A percentile compares a stretch with the other conserved stretches of the same genome.
Conservation (phyloP, 495 filamentous ascomycete genomes). For the Lichenothelia convexa region DNA sequence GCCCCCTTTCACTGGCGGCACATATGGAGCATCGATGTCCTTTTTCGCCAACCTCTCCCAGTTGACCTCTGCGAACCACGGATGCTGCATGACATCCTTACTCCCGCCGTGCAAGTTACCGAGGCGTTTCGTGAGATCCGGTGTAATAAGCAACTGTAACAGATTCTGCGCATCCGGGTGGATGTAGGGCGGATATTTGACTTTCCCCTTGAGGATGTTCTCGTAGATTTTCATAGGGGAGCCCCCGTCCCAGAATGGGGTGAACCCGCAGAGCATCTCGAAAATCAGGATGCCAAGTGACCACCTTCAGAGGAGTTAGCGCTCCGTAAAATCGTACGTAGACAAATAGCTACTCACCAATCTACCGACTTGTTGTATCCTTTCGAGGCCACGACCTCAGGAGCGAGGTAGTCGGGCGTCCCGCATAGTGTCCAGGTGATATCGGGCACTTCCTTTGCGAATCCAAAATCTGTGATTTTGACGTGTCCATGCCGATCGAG, state of each 20-base stretch:
- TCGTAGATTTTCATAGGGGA: conserved; percentile 98
- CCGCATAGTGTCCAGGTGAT: conserved; percentile 98
- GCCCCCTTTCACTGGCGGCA: conserved; percentile 85
- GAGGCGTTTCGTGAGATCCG: conserved; percentile 84
- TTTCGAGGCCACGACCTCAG: conserved; percentile 91
- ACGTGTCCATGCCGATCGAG: conserved; percentile 91
- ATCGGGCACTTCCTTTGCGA: conserved; percentile 94
- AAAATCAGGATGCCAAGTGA: conserved; percentile 95
- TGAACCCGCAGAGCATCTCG: conserved; percentile 98
- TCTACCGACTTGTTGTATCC: conserved; percentile 99
- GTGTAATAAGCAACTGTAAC: conserved; percentile 78
- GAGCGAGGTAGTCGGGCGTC: conserved; percentile 95
- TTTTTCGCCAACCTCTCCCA: conserved; percentile 87
- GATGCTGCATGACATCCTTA: conserved; percentile 82
- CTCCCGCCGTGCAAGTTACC: conserved; percentile 89
- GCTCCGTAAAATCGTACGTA: background rate
- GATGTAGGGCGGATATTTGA: conserved; percentile 93
- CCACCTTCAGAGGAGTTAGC: conserved; percentile 47
- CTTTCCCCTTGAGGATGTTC: conserved; percentile 81
- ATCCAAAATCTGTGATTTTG: conserved; percentile 98
- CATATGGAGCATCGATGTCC: conserved; percentile 96
- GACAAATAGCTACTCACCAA: conserved; percentile 43
- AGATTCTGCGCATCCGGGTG: conserved; percentile 86
- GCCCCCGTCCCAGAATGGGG: conserved; percentile 94
- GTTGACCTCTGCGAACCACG: conserved; percentile 94